Evolutionary conservation across 257 asterid species (phyloP), one percentile per base, ranked within the genome.

Genomic region (Avicennia marina): DNA sequence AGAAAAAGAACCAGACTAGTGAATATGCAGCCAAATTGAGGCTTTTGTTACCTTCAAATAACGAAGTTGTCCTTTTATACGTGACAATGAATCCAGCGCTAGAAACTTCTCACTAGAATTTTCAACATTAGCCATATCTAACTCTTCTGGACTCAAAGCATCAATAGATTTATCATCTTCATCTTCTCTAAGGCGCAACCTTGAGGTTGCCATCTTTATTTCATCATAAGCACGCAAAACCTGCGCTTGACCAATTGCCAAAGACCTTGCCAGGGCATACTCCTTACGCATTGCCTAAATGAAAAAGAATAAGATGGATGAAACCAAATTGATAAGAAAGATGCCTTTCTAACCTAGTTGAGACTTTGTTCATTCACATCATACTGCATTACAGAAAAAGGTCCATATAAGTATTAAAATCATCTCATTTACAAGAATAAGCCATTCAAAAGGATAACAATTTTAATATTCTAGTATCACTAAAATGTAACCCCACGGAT

Each of bases 181-280:
- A 40, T 78, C 81, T 70, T 81, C 95, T 74, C 77, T 78, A 22
- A 93, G 70, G 75, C 94, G 98, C 64, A 88, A 72, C 65, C 98
- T 80, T 57, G 95, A 83, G 64, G 83, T 78, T 66, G 97, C 97
- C 97, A 93, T 93, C 63, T 71, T 78, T 72, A 93, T 63, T 81
- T 93, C 98, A 78, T 93, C 98, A 74, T 89, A 85, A 59, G 98
- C 97, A 56, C 90, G 90, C 61, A 93, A 75, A 66, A 89, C 90
- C 55, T 93, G 98, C 7, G 97, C 95, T 76, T 93, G 97, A 64
- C 90, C 83, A 58, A 61, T 73, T 39, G 95, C 85, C 76, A 93
- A 73, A 59, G 79, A 69, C 76, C 98, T 84, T 66, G 97, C 95
- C 49, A 63, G 80, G 50, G 82, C 72, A 58, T 93, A 93, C 81